Base-by-base conservation (phyloP, 768 basidiomycete genomes). In the Lactifluus hygrophoroides region DNA sequence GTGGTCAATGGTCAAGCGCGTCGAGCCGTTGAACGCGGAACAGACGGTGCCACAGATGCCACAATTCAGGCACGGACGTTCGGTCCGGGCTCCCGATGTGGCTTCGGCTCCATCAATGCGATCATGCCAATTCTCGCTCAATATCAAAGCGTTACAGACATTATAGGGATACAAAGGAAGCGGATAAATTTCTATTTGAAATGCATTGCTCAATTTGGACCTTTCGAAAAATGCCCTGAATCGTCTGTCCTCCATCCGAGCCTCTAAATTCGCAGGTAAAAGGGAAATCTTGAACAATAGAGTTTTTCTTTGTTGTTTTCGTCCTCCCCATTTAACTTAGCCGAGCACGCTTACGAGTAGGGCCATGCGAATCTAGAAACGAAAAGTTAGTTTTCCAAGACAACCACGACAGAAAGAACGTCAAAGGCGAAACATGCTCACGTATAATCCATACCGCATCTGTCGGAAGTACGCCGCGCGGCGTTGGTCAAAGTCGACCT, bases 401-500 rank as follows among this genome's bases (percentile, higher is more conserved):
- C 51, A 21, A 38, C 14, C 42, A 38, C 7, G 32, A 32, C 52
- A 37, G 19, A 43, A 11, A 13, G n/a, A 50, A 30, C 7, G 17
- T n/a, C 27, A 35, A 53, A 5, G 25, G 28, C 28, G 13, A 43
- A 40, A 30, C 44, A 49, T n/a, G 83, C 94, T 70, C 68, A 97
- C 94, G 69, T 93, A 98, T 61, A 97, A 86, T 46, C 95, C 95
- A 69, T 96, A 95, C 56, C 94, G 85, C 94, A 96, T 97, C 69
- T 97, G 94, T 38, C 95, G 85, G 87, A 98, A 97, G 74, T 97
- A 98, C 21, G 91, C 93, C 2, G 94, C 94, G 11, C 94, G 82
- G 28, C 90, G 83, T 7, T 84, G 88, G 71, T 98, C 95, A 65
- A 94, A 97, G 72, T 99, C 96, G 45, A 99, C 94, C 70, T 95